Percentiles rank a stretch among this genome's conserved stretches.
Evolutionary conservation across 805 yeast species (phyloP).

Genomic region (Suhomyces faveliae): DNA sequence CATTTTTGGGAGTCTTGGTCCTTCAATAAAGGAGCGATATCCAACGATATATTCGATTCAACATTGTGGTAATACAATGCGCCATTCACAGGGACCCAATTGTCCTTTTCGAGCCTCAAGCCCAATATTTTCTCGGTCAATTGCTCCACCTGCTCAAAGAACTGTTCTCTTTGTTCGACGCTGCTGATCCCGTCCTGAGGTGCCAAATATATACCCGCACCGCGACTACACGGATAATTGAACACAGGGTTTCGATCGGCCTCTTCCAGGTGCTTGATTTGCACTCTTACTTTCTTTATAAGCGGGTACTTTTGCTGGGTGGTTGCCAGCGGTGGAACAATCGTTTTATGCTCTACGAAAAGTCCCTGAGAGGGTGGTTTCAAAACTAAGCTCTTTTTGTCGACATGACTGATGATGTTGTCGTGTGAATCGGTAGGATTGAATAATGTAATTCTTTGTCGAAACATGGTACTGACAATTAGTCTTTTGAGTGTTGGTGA

Average conservation of each 20-base stretch:
- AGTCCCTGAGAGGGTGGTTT: conserved; percentile 6
- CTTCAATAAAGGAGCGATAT: neutral
- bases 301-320: conserved; percentile 10
- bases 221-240: conserved; percentile 24
- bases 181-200: conserved; percentile 17
- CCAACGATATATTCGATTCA: neutral
- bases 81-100: conserved; percentile 29
- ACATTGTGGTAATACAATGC: conserved; percentile 27
- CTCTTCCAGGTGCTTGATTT: conserved; percentile 7
- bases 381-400: conserved; percentile 5
- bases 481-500: neutral
- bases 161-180: conserved; percentile 9
- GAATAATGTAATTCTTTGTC: conserved; percentile 33
- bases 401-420: conserved; percentile 16
- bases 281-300: conserved; percentile 22
- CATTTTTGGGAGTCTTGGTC: neutral
- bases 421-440: conserved; percentile 27
- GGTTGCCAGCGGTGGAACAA: neutral
- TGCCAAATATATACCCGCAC: conserved; percentile 30
- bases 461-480: conserved; percentile 14
- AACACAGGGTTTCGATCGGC: conserved; percentile 19
- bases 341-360: conserved; percentile 6
- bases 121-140: conserved; percentile 19
- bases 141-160: conserved; percentile 21
- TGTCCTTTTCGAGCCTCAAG: conserved; percentile 13